Base-by-base conservation (phyloP, 371 early-diverging fungal genomes). In the Actinomortierella wolfii region DNA sequence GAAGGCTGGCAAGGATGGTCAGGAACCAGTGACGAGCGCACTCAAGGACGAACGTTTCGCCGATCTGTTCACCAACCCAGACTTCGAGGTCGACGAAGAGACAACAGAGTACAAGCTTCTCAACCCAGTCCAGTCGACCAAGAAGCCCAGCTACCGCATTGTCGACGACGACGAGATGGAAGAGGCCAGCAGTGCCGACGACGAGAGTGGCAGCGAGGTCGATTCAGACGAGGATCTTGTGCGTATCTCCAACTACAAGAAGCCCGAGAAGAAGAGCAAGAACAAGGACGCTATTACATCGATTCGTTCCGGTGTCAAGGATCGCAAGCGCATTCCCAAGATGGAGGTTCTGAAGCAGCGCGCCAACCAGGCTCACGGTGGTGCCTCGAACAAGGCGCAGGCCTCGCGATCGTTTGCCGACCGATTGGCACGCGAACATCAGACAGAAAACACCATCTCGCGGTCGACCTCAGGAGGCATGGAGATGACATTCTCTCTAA, bases 71-170 rank as follows among this genome's bases (percentile, higher is more conserved):
- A 85, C 83, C 56, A 90, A 98, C 83, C 90, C 90, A 34, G 97
- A 97, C 40, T 98, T 91, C 81, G 86, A 95, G 75, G 92, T 98
- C 49, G 97, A 98, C 76, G 90, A 91, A 61, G 81, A 78, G n/a
- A 85, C 86, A 4, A 83, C 83, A 57, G 97, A 95, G 77, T 97
- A 85, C 79, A 88, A 88, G 79, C 73, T 94, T 69, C 87, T 94
- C 61, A 92, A 96, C 82, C 93, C 97, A 26, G 71, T 78, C 11
- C 68, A 63, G 26, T 55, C 67, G 59, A 78, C 68, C 64, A 77
- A 63, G 76, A 76, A 57, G 61, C 67, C 61, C 67, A 67, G 58
- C 26, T 57, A 67, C 59, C 61, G 69, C 51, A 56, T 78, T 58
- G 64, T 73, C 53, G 83, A 70, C 60, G 84, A 75, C n/a, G 85